Base-by-base conservation (phyloP, 306 rosid genomes). In the Prunus kanzakura region DNA sequence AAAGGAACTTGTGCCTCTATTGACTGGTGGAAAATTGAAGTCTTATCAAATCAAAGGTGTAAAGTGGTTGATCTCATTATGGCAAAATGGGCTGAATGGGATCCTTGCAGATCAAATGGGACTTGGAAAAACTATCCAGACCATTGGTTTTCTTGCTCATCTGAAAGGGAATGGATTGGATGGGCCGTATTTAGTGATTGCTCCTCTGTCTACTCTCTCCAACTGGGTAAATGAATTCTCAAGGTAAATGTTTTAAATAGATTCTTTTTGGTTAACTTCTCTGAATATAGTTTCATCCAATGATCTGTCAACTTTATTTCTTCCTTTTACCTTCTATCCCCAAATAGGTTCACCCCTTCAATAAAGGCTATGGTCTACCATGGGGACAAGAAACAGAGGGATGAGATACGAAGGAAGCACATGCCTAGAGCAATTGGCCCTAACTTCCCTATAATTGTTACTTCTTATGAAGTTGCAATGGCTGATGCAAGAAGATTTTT, bases 81-180 rank as follows among this genome's bases (percentile, higher is more conserved):
- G 99, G 99, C 98, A 96, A 87, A 96, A 96, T 91, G 99, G 99
- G 46, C 55, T 96, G 79, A 96, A 96, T 77, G 99, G 99, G 73
- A 96, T 96, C 82, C 97, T 96, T 68, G 99, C 99, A 41, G 99
- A 96, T 85, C 99, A 96, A 87, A 96, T 96, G 99, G 99, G 99
- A 75, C 99, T 96, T 52, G 99, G 99, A 78, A 96, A 96, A 92
- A 96, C 99, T 20, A 96, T 96, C 79, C 99, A 96, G 81, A 91
- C 99, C 8, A 92, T 96, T 77, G 93, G 93, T 75, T 93, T 96
- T 79, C 90, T 96, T 70, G 78, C 97, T 56, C 99, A 96, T 88
- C 79, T 96, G 13, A 96, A 90, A 82, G 88, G 89, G 27, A 92
- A 89, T 61, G 97, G 97, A 75, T 72, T 96, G 82, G 85, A 92